Evolutionary conservation across 2,329 filamentous ascomycete species (phyloP).

Genomic region (Rutstroemia sp.): DNA sequence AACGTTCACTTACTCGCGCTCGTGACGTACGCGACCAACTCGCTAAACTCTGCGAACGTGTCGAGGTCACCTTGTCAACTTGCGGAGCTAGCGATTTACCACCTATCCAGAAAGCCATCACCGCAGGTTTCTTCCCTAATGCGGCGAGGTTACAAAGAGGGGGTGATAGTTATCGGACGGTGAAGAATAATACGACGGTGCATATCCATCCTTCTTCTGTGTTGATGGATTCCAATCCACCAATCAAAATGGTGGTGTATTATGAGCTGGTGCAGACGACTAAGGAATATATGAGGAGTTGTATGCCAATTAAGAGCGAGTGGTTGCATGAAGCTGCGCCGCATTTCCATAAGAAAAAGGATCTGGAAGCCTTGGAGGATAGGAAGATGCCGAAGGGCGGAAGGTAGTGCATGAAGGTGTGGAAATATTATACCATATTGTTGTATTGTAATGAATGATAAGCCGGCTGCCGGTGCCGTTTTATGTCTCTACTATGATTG

Average conservation of each 20-base stretch:
- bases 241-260: conserved; percentile 76
- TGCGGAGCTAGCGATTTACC: conserved; percentile 64
- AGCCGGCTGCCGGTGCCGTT: too few relatives aligned
- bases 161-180: conserved; percentile 81
- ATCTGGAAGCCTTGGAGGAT: conserved; percentile 75
- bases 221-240: conserved; percentile 69
- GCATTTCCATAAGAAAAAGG: conserved; percentile 90
- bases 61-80: conserved; percentile 70
- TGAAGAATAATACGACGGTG: conserved; percentile 84
- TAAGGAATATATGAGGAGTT: conserved; percentile 89
- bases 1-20: conserved; percentile 79
- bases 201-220: conserved; percentile 88
- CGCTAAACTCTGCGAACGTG: conserved; percentile 83
- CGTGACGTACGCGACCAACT: conserved; percentile 91
- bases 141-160: conserved; percentile 75
- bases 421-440: too few relatives aligned
- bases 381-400: conserved; percentile 60
- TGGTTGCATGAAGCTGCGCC: conserved; percentile 89
- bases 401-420: background rate
- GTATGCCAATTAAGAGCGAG: conserved; percentile 73
- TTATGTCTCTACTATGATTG: too few relatives aligned
- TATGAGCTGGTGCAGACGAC: conserved; percentile 74
- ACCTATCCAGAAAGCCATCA: conserved; percentile 81
- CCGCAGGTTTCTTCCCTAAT: conserved; percentile 90
- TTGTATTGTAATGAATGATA: too few relatives aligned